Evolutionary conservation across 768 basidiomycete genomes (phyloP), one percentile per base, ranked within the genome.

Genomic region (Solioccasus polychromus): DNA sequence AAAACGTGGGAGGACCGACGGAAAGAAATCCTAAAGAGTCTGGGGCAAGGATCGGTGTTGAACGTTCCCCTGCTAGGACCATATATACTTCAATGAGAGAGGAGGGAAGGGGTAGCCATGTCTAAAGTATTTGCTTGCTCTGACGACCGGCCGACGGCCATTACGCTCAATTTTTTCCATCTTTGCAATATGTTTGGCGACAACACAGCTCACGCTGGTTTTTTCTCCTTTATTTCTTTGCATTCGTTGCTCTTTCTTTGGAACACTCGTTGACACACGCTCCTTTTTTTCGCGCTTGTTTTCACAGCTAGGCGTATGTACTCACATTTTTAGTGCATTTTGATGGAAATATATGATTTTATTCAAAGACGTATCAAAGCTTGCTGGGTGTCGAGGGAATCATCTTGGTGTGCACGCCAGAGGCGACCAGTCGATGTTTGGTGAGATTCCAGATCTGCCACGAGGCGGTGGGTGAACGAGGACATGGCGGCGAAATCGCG

Each of bases 1-100:
- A 88, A 82, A 66, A 63, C 67, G 0, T 91, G 90, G 90, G 86
- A 91, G 62, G 89, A 92, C 30, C 85, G 84, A 68, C 67, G 85
- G 26, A 73, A 64, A 44, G 73, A 74, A 10, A 69, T 87, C 19
- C 72, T 75, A 32, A 70, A 70, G 48, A 79, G 75, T 29, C 68
- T 86, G 32, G 79, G 76, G 3, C 66, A 67, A 25, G 68, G 68
- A 11, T 57, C 66, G 6, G 31, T 44, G 3, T 48, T 57, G 10
- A 42, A 40, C 17, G 52, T 52, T 26, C 49, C 48, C 8, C 39
- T 54, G 29, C 39, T 58, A 41, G 39, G 45, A 12, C 28, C 12
- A 7, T 28, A 10, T 50, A 52, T 43, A 39, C 42, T 22, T 43
- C 28, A 39, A 19, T 15, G 42, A 22, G 8, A 35, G 26, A 32